Evolutionary conservation across 2,329 filamentous ascomycete genomes (phyloP).

Genomic region (Pseudocercospora fijiensis): DNA sequence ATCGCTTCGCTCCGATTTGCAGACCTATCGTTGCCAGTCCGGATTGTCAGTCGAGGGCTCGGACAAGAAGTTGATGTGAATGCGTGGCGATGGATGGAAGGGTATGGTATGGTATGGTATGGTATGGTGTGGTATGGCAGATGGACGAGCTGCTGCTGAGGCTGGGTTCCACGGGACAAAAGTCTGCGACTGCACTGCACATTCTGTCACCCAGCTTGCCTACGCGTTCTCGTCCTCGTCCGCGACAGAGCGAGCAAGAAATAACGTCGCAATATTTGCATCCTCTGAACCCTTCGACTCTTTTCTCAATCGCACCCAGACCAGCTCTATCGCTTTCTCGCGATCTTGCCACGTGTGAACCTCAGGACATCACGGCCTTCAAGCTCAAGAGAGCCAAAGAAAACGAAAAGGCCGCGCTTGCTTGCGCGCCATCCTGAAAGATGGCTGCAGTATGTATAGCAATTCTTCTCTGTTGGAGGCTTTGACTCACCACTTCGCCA

Average conservation of each 20-base stretch:
- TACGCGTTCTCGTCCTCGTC: not conserved
- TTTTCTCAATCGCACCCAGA: too few relatives aligned
- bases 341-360: not conserved
- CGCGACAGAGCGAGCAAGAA: not conserved
- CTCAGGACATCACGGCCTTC: not conserved
- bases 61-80: not conserved
- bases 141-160: not conserved
- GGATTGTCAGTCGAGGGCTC: not conserved
- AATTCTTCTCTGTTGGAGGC: not conserved
- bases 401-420: not conserved
- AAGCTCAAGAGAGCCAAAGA: not conserved
- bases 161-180: not conserved
- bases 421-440: constrained; percentile 8
- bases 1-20: not conserved
- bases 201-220: not conserved
- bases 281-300: too few relatives aligned
- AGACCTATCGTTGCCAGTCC: not conserved
- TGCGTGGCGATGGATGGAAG: not conserved
- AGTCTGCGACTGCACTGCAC: not conserved
- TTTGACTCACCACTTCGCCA: constrained; percentile 32
- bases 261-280: too few relatives aligned
- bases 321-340: too few relatives aligned
- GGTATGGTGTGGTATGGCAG: too few relatives aligned
- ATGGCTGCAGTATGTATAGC: constrained; percentile 15
- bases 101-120: not conserved